These are phyloP conservation scores for Senna siamea DNA, from an alignment of 306 rosid species.

Conservation along the genomic window DNA sequence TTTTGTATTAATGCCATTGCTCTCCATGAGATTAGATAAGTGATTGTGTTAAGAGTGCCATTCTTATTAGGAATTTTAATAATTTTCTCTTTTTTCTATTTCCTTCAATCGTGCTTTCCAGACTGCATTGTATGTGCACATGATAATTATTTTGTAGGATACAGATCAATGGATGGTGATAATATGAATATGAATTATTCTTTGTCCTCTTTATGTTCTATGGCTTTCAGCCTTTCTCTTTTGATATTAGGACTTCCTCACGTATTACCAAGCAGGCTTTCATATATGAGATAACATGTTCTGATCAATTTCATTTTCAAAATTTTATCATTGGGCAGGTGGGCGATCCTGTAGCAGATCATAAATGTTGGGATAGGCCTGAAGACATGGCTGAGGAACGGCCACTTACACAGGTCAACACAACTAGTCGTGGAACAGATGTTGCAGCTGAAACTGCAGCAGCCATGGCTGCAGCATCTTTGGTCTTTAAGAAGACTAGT, in stretches of 20 bases:
- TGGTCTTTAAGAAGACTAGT: conserved; percentile 72
- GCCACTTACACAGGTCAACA: conserved; percentile 79
- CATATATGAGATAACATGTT: conserved; percentile 10
- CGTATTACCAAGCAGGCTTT: background rate
- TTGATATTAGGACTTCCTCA: conserved; percentile 4
- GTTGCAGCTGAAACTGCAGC: conserved; percentile 96
- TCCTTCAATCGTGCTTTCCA: conserved; percentile 7
- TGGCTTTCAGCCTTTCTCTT: conserved; percentile 14
- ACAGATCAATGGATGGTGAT: background rate
- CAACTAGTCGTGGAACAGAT: conserved; percentile 82
- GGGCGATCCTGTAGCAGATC: conserved; percentile 81
- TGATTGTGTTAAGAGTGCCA: conserved; percentile 9
- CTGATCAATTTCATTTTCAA: conserved; percentile 20
- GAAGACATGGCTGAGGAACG: conserved; percentile 70
- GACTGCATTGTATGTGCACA: conserved; percentile 21
- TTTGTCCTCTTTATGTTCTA: background rate
- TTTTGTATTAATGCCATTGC: conserved; percentile 10
- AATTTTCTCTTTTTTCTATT: background rate
- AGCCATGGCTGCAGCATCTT: conserved; percentile 98
- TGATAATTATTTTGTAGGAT: conserved; percentile 3
- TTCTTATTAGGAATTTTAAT: conserved; percentile 2
- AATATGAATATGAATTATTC: conserved; percentile 14
- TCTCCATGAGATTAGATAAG: conserved; percentile 28
- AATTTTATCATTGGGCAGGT: conserved; percentile 58
- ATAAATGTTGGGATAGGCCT: conserved; percentile 90